Evolutionary conservation across 1,139 yeast genomes (phyloP).

Genomic region (Hyphopichia burtonii): DNA sequence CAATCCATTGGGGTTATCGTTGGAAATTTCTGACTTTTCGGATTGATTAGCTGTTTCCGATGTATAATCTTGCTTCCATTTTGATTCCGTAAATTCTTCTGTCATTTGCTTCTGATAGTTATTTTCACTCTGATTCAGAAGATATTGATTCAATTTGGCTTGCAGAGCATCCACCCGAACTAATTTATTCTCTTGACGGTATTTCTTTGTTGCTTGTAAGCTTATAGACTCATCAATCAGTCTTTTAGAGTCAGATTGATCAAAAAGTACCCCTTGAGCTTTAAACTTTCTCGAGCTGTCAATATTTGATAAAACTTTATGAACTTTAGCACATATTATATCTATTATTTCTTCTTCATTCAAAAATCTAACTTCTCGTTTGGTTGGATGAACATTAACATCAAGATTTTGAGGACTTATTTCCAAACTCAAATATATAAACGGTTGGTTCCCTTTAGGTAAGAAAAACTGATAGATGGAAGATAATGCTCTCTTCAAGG

Average conservation of each 20-base stretch:
- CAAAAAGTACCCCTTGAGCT: constrained; percentile 55
- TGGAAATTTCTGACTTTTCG: no score
- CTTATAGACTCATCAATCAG: constrained; percentile 12
- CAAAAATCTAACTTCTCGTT: constrained; percentile 84
- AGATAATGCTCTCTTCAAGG: constrained; percentile 65
- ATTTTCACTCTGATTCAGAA: constrained; percentile 17
- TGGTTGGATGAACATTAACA: constrained; percentile 95
- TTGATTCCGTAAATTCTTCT: background rate
- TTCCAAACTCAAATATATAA: constrained; percentile 67
- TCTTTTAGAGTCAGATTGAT: constrained; percentile 15
- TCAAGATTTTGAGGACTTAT: constrained; percentile 74
- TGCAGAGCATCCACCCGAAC: constrained; percentile 78
- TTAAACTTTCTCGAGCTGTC: constrained; percentile 72
- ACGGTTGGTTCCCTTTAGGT: constrained; percentile 81
- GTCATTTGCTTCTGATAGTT: constrained; percentile 5
- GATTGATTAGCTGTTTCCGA: no score
- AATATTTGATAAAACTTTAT: constrained; percentile 50
- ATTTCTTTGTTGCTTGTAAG: constrained; percentile 21
- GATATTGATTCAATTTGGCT: constrained; percentile 50
- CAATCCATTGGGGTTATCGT: no score
- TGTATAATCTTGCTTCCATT: background rate
- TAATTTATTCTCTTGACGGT: constrained; percentile 59
- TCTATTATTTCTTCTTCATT: constrained; percentile 85
- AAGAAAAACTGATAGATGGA: constrained; percentile 65
- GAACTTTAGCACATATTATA: constrained; percentile 49